Base-by-base conservation (phyloP, 371 early-diverging fungal species). In the Mortierella sp. region DNA sequence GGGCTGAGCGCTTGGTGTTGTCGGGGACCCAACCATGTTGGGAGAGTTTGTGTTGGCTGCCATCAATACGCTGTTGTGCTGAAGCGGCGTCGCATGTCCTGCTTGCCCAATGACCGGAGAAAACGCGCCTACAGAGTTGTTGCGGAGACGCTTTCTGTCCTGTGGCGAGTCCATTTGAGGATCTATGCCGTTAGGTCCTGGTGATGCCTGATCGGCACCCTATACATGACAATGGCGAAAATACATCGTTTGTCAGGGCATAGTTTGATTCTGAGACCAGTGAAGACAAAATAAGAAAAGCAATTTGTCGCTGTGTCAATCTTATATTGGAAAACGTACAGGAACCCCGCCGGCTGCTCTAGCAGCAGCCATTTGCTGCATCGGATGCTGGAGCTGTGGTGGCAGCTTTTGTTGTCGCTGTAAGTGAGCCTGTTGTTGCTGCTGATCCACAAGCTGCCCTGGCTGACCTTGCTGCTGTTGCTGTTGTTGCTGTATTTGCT, bases 81-180 rank as follows among this genome's bases (percentile, higher is more conserved):
- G 77, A 22, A 77, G 29, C 19, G 82, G 77, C 22, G 82, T 74
- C 8, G 77, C 40, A 16, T 74, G 74, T 39, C 45, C 47, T 22
- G 74, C 70, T 41, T 69, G 74, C 16, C 67, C 48, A 24, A 79
- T 73, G 6, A 68, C 72, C 0, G 85, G 85, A 10, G 85, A 85
- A 45, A 76, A 85, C 44, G 73, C 73, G 1, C 85, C 79, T 5
- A 37, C 66, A 39, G 85, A 79, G 61, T 85, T 79, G 68, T 85
- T 79, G 4, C 85, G 76, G 24, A 58, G 55, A n/a, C 82, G 65
- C 68, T 81, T 81, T 24, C 77, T 50, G 43, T 81, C 81, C 50
- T 66, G 74, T 24, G 82, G 69, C 22, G 74, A 70, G 31, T 81
- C 82, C 44, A 66, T 63, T 19, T 45, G 61, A 6, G 66, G 66